Conservation (phyloP, 202 grass and related monocot genomes). For the Thinopyrum obtusiflorum region DNA sequence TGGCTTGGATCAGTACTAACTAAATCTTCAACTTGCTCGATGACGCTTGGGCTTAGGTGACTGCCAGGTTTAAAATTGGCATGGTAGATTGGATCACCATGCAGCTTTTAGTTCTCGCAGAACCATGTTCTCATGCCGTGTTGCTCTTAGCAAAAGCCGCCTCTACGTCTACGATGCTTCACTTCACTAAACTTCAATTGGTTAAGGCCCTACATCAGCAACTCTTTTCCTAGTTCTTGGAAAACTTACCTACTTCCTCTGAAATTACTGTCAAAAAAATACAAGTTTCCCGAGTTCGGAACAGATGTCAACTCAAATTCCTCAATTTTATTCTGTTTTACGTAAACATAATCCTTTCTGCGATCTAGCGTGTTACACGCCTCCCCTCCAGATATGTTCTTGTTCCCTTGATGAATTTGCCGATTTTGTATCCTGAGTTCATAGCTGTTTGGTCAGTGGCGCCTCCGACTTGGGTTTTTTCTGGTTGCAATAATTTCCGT, state of each 20-base stretch:
- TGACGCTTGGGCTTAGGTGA: slow-evolving; percentile 4
- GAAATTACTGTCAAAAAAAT: background rate
- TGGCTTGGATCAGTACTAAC: background rate
- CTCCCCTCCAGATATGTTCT: too few species aligned
- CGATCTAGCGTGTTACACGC: background rate
- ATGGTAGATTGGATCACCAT: background rate
- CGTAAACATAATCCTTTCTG: background rate
- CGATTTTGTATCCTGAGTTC: background rate
- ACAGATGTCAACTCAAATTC: background rate
- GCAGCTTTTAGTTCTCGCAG: background rate
- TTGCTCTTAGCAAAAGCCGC: background rate
- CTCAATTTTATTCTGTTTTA: background rate
- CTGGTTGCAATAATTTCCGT: too few species aligned
- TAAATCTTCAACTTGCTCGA: slow-evolving; percentile 12
- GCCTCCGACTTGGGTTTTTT: too few species aligned
- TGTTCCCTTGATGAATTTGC: background rate
- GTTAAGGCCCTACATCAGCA: background rate
- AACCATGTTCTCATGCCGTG: background rate
- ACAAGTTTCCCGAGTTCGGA: background rate
- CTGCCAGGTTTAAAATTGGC: background rate
- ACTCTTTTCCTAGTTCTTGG: background rate
- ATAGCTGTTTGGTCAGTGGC: too few species aligned
- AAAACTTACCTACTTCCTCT: background rate
- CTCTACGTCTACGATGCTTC: background rate
- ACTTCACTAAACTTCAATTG: background rate